phyloP scores from a whole-genome alignment of 208 protist species.

The Leishmania major region DNA sequence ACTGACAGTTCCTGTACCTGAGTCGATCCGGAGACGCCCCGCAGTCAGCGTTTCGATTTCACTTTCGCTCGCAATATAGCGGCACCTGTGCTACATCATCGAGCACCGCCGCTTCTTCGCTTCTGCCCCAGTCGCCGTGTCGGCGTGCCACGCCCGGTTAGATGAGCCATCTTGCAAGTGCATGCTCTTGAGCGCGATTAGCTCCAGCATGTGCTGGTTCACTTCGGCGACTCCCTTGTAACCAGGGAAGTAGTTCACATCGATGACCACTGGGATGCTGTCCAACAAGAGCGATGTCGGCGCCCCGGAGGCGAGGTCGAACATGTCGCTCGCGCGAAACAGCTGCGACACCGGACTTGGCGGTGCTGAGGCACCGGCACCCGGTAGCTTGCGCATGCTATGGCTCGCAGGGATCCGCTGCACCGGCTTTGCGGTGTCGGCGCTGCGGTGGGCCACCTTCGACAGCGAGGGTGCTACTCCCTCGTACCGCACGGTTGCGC shows the following conservation, averaged over 20 bases:
- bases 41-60: background rate
- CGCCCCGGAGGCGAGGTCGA: constrained; percentile 59
- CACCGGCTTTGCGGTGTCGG: background rate
- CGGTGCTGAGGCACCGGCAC: background rate
- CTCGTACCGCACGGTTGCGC: constrained; percentile 23
- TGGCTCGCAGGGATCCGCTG: background rate
- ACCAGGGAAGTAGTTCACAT: constrained; percentile 90
- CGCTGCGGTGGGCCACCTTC: background rate
- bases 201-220: constrained; percentile 48
- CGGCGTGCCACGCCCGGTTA: background rate
- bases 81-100: constrained; percentile 5
- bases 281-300: constrained; percentile 56
- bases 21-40: background rate
- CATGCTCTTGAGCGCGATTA: constrained; percentile 28
- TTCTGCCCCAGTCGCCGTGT: background rate
- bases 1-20: background rate
- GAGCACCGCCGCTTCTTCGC: constrained; percentile 20
- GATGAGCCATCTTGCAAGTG: background rate
- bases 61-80: background rate
- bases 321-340: constrained; percentile 44
- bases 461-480: background rate
- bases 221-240: constrained; percentile 64
- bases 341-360: constrained; percentile 3
- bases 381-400: background rate
- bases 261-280: constrained; percentile 67